Percentiles rank a stretch among this genome's conserved stretches.
phyloP scores from a whole-genome alignment of 169 alveolate species.

The Plasmodium blacklocki region DNA sequence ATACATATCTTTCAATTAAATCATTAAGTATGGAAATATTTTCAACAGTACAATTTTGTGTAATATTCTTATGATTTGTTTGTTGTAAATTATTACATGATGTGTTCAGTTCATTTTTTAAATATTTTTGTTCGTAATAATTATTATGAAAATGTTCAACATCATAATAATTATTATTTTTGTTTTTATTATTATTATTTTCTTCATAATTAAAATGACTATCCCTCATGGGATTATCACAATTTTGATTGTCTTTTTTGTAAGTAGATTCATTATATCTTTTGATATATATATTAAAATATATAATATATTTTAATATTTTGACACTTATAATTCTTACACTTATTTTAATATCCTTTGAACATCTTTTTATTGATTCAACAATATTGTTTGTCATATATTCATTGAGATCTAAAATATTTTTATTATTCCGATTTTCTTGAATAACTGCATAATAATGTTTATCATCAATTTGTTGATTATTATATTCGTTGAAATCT shows the following conservation, averaged over 20 bases:
- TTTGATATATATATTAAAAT: constrained; percentile 54
- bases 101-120: neutral
- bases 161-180: neutral
- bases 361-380: constrained; percentile 54
- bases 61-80: neutral
- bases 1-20: constrained; percentile 60
- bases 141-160: too few relatives aligned
- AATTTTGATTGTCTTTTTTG: neutral
- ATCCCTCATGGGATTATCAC: too few relatives aligned
- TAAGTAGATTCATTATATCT: neutral
- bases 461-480: neutral
- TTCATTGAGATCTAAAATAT: constrained; percentile 33
- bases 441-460: neutral
- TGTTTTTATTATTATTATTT: neutral
- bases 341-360: constrained; percentile 72
- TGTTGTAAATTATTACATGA: neutral
- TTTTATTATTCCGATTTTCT: neutral
- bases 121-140: neutral
- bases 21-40: constrained; percentile 44
- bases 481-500: neutral
- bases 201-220: neutral
- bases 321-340: constrained; percentile 60
- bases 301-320: constrained; percentile 63
- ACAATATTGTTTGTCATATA: constrained; percentile 51
- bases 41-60: constrained; percentile 9